Evolutionary conservation across 345 rosid species (phyloP).

Genomic region (Ricinus communis): DNA sequence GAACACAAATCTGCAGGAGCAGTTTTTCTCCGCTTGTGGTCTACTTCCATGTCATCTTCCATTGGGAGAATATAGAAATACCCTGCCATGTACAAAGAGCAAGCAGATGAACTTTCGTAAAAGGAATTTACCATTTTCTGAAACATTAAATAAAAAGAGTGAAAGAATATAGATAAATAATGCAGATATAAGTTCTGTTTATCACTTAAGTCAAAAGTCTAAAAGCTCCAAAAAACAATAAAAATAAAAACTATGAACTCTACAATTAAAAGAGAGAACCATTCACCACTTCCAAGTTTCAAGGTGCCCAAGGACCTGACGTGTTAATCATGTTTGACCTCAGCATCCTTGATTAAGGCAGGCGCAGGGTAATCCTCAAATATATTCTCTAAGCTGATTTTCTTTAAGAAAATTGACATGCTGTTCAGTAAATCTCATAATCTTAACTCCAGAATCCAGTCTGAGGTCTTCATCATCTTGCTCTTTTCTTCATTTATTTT

Average conservation of each 20-base stretch:
- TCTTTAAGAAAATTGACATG: background rate
- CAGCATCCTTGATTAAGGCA: background rate
- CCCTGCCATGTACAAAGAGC: background rate
- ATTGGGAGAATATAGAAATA: slow-evolving; percentile 4
- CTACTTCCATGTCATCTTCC: slow-evolving; percentile 16
- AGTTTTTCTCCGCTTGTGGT: background rate
- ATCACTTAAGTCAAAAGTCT: background rate
- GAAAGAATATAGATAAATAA: background rate
- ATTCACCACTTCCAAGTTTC: background rate
- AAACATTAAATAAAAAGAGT: background rate
- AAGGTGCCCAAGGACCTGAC: background rate
- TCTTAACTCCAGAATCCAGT: background rate
- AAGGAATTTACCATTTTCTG: background rate
- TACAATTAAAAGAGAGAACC: background rate
- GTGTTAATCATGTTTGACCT: background rate
- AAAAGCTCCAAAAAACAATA: background rate
- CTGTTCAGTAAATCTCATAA: background rate
- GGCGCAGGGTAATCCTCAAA: background rate
- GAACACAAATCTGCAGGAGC: slow-evolving; percentile 11
- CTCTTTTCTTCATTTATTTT: background rate
- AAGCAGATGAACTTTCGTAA: background rate
- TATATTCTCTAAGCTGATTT: background rate
- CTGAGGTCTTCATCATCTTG: background rate
- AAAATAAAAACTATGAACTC: background rate
- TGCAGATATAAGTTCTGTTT: background rate